Evolutionary conservation across 1,284 basidiomycete genomes (phyloP).

Genomic region (Irpex sp.): DNA sequence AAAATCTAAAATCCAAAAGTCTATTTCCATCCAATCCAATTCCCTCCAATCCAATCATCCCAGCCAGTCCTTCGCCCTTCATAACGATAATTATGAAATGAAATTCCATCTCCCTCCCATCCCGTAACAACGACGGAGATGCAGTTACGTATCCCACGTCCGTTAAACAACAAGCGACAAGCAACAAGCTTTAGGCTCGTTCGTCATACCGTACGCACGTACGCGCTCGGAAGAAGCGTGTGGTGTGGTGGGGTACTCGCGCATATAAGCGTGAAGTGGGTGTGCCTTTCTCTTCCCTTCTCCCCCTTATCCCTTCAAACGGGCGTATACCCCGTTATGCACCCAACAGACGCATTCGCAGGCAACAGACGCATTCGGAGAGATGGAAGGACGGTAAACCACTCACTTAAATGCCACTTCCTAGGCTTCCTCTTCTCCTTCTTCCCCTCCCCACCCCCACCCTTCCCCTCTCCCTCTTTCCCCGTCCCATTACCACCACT

Average conservation of each 20-base stretch:
- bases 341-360: too few relatives aligned
- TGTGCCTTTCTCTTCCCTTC: too few relatives aligned
- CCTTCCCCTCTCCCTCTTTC: constrained; percentile 36
- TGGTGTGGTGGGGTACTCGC: too few relatives aligned
- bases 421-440: constrained; percentile 34
- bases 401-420: constrained; percentile 73
- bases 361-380: too few relatives aligned
- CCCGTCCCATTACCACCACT: constrained; percentile 21
- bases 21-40: background rate
- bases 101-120: too few relatives aligned
- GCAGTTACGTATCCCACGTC: background rate
- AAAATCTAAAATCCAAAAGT: background rate
- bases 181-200: background rate
- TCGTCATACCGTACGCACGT: too few relatives aligned
- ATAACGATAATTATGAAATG: too few relatives aligned
- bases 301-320: too few relatives aligned
- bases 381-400: background rate
- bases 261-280: too few relatives aligned
- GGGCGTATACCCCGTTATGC: too few relatives aligned
- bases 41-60: background rate
- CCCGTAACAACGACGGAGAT: too few relatives aligned
- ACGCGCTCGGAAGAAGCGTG: background rate
- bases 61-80: too few relatives aligned
- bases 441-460: constrained; percentile 8
- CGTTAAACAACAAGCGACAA: background rate